Percentiles rank a stretch among this genome's conserved stretches.
phyloP scores from a whole-genome alignment of 2,329 filamentous ascomycete species.

The Leptographium lundbergii region DNA sequence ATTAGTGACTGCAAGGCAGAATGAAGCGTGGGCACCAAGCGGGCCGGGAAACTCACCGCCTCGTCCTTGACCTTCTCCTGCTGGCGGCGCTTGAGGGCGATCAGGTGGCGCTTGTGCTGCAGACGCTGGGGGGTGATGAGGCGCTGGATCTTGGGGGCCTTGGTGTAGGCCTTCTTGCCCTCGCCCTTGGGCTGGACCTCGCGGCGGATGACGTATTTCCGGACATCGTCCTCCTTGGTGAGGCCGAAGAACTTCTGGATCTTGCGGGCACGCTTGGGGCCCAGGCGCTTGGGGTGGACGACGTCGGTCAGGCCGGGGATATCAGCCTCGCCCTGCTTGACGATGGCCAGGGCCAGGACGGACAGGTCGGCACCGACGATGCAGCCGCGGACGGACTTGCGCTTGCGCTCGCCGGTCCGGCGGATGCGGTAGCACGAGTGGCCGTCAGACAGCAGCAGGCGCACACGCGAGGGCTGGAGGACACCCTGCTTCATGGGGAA shows the following conservation, averaged over 20 bases:
- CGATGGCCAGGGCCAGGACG: conserved; percentile 84
- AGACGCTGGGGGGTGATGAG: conserved; percentile 98
- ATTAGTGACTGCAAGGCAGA: conserved; percentile 21
- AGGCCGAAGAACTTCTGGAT: conserved; percentile 99
- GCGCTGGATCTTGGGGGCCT: conserved; percentile 99
- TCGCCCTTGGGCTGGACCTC: conserved; percentile 95
- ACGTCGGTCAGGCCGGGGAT: conserved; percentile 95
- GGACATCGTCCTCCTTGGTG: conserved; percentile 99
- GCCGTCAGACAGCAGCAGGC: conserved; percentile 86
- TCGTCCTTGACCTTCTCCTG: conserved; percentile 97
- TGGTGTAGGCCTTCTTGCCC: conserved; percentile 97
- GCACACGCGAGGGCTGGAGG: conserved; percentile 97
- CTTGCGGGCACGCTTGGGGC: conserved; percentile 99
- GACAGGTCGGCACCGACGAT: conserved; percentile 94
- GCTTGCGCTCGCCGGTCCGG: conserved; percentile 96
- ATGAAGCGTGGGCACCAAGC: background rate
- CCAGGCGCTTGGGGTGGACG: conserved; percentile 97
- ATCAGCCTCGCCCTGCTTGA: conserved; percentile 95
- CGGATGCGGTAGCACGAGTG: conserved; percentile 99
- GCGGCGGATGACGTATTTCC: conserved; percentile 99
- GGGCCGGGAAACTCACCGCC: conserved; percentile 56
- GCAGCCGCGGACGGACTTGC: conserved; percentile 97
- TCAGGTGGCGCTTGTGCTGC: conserved; percentile 98
- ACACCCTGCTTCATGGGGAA: conserved; percentile 99
- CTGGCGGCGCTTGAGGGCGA: conserved; percentile 96